Percentiles rank a stretch among this genome's conserved stretches.
These are phyloP conservation scores for Ophiostoma novo-ulmi DNA, from an alignment of 2,329 filamentous ascomycete genomes.

Conservation along the genomic window DNA sequence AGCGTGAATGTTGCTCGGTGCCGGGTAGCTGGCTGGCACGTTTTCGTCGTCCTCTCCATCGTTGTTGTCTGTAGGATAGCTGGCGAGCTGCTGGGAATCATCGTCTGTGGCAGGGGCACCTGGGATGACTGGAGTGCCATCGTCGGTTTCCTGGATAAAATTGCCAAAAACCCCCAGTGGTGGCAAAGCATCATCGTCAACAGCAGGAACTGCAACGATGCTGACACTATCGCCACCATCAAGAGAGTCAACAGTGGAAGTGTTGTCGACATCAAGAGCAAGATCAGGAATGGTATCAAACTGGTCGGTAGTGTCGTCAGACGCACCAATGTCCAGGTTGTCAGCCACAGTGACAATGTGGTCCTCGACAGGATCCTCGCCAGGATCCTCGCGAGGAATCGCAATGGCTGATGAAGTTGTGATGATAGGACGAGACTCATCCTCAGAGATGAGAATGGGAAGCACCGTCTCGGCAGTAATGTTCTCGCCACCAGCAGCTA, in stretches of 20 bases:
- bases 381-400: background rate
- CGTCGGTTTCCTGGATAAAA: background rate
- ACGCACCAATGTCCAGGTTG: background rate
- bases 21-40: background rate
- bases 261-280: background rate
- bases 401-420: background rate
- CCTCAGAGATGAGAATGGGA: background rate
- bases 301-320: background rate
- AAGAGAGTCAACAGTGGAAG: background rate
- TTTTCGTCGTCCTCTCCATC: background rate
- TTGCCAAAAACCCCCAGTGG: background rate
- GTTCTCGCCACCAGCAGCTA: background rate
- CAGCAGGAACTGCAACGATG: background rate
- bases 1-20: background rate
- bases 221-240: background rate
- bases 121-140: background rate
- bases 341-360: background rate
- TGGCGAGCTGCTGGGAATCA: slow-evolving; percentile 14
- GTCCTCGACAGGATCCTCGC: background rate
- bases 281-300: background rate
- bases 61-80: background rate
- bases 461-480: background rate
- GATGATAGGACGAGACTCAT: background rate
- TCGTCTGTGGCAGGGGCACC: background rate
- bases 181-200: background rate